Evolutionary conservation across 768 basidiomycete genomes (phyloP), one percentile per base, ranked within the genome.

Genomic region (Chalciporus pseudorubinellus): DNA sequence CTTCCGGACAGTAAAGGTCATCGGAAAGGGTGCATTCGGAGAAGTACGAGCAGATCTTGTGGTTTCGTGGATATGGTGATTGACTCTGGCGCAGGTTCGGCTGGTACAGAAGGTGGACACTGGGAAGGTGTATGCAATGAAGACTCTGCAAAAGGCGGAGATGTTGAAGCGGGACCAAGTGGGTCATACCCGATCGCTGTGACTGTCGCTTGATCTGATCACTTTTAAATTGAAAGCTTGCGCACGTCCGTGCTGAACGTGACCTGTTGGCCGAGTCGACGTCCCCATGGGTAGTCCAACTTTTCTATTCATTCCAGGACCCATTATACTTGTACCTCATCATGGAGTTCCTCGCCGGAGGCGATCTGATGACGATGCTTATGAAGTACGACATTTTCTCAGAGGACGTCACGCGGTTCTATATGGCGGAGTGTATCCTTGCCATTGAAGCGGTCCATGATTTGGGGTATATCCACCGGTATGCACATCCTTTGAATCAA

Each of bases 91-190:
- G 28, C 50, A 93, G 91, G 94, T 98, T 31, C 84, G 95, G 50
- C 76, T 99, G 39, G 94, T 97, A 39, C 95, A 99, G 70, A 99
- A 99, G 73, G 82, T 87, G 48, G 95, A 98, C 66, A 98, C 95
- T 2, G 93, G 89, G 47, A 95, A 94, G 75, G 95, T 99, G 40
- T 99, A 98, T 68, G 95, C 95, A 31, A 98, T 99, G 95, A 99
- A 99, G 80, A 97, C 94, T 57, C 71, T 99, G 66, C 87, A 92
- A 72, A 99, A 99, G 75, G 87, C 88, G 36, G 95, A 99, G 71
- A 99, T 99, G 95, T 86, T 99, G 76, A 95, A 97, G 71, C 92
- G 95, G 61, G 95, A 99, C 69, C 95, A 98, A 82, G 95, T 92
- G 49, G 50, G 83, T 61, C 14, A 19, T 6, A 40, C 43, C 34